Percentiles rank a stretch among this genome's conserved stretches.
These are phyloP conservation scores for Byssoonygena ceratinophila DNA, from an alignment of 2,329 filamentous ascomycete genomes.

Conservation along the genomic window DNA sequence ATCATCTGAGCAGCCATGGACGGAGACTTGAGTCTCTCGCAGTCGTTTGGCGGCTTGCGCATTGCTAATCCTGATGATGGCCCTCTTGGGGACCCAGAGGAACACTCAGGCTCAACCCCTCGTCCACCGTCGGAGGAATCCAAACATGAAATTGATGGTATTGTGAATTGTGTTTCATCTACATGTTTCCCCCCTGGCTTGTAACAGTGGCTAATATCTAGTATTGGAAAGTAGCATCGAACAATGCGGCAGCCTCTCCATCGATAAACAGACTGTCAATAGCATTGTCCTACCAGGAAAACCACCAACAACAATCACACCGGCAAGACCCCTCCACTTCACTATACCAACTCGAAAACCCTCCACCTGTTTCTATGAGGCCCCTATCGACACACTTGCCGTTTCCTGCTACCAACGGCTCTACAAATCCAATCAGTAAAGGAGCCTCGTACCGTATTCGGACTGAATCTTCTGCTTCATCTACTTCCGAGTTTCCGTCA, in stretches of 20 bases:
- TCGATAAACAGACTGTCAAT: conserved; percentile 11
- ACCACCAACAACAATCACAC: conserved; percentile 36
- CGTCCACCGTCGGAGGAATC: neutral
- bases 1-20: conserved; percentile 50
- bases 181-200: neutral
- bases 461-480: conserved; percentile 50
- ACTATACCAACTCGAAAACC: conserved; percentile 16
- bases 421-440: conserved; percentile 30
- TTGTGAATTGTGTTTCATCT: neutral
- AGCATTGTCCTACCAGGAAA: conserved; percentile 33
- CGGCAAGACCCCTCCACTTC: conserved; percentile 33
- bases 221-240: neutral
- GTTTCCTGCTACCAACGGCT: conserved; percentile 32
- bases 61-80: conserved; percentile 92
- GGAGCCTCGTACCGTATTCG: conserved; percentile 45
- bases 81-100: conserved; percentile 33
- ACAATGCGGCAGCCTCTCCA: neutral
- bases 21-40: conserved; percentile 82
- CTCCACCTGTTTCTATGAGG: conserved; percentile 30
- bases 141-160: neutral
- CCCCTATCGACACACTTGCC: conserved; percentile 41
- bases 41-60: conserved; percentile 83
- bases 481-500: conserved; percentile 45
- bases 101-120: conserved; percentile 11
- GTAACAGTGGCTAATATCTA: neutral